phyloP scores from a whole-genome alignment of 75 land plant genomes.

The Chamaecyparis obtusa region DNA sequence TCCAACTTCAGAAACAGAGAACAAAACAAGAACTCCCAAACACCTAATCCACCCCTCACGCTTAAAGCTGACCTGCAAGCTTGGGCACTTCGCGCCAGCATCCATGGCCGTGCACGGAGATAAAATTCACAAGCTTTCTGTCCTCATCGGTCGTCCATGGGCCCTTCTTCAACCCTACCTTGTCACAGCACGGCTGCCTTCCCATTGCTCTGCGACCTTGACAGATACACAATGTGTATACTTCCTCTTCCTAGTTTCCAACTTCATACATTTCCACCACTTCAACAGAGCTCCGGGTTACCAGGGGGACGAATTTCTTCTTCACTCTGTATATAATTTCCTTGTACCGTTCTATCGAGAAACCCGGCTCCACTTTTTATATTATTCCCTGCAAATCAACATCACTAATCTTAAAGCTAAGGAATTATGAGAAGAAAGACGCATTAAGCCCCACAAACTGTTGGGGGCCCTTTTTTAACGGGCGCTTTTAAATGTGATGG shows the following conservation, averaged over 20 bases:
- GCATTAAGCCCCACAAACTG: neutral
- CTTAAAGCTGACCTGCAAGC: slow-evolving; percentile 15
- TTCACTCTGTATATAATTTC: neutral
- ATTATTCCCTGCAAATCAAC: neutral
- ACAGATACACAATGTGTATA: neutral
- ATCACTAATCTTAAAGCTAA: neutral
- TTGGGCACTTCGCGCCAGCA: slow-evolving; percentile 34
- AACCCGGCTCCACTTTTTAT: neutral
- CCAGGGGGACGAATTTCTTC: neutral
- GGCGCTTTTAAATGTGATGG: neutral
- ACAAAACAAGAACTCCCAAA: neutral
- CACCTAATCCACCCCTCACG: no score
- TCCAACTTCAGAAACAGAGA: neutral
- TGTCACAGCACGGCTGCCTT: slow-evolving; percentile 34
- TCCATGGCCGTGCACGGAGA: slow-evolving; percentile 27
- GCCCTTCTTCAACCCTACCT: slow-evolving; percentile 30
- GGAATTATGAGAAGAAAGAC: neutral
- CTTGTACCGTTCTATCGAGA: neutral
- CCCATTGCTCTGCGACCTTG: slow-evolving; percentile 8
- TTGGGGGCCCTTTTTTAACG: neutral
- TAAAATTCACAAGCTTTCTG: slow-evolving; percentile 25
- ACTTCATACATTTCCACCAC: neutral
- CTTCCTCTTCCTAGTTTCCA: neutral
- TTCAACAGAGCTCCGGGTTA: no score
- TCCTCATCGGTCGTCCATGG: slow-evolving; percentile 35